Base-by-base conservation (phyloP, 768 basidiomycete genomes). In the Collybiopsis confluens region DNA sequence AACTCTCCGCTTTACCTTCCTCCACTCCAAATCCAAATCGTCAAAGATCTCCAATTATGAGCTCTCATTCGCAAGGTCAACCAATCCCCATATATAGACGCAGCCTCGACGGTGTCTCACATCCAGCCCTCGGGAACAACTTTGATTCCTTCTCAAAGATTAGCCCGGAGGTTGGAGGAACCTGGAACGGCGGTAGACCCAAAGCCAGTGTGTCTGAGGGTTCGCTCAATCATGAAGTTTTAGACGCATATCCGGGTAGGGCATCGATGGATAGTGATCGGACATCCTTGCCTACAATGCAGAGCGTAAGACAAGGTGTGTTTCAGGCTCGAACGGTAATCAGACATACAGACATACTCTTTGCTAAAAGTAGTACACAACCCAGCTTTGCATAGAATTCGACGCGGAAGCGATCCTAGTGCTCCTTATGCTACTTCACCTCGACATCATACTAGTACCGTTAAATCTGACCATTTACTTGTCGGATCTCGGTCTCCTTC, bases 241-340 rank as follows among this genome's bases (percentile, higher is more conserved):
- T 81, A 2, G 71, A 68, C 48, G 75, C 73, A 6, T 77, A 75
- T 2, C 74, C 81, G 2, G 71, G 65, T 35, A 76, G 79, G 37
- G 73, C 81, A 33, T 81, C 80, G 0, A 80, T 81, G 18, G 83
- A 86, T 27, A 79, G 76, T 55, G 81, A 82, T 46, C 68, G 74
- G 23, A 62, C 61, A 13, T 77, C 74, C 20, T 62, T 69, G 35
- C 73, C 73, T 21, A 64, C 71, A 0, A 68, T 70, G 40, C 73
- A 66, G 52, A 69, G 68, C 54, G 57, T 73, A 55, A 62, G 68
- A 54, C 71, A 77, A 70, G 66, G 80, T 77, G n/a, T n/a, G n/a
- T n/a, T n/a, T n/a, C n/a, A n/a, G n/a, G n/a, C n/a, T n/a, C n/a
- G n/a, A n/a, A n/a, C n/a, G n/a, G n/a, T n/a, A n/a, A n/a, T n/a